Evolutionary conservation across 2,329 filamentous ascomycete genomes (phyloP), one percentile per base, ranked within the genome.

Genomic region (Hypoxylon sp.): DNA sequence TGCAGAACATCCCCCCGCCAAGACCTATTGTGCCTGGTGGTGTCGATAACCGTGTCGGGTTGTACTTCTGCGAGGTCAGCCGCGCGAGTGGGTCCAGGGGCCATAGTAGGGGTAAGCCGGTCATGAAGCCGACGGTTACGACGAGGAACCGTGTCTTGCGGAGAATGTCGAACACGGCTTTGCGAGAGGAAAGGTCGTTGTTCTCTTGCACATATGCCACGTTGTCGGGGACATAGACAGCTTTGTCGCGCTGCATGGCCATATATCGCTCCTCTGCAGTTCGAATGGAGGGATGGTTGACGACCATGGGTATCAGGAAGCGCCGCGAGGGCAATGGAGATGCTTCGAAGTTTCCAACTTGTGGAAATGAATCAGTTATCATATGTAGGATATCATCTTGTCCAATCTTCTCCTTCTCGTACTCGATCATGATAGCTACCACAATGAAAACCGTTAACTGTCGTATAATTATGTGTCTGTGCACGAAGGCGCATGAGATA

Each of bases 221-320:
- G 56, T 89, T 89, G 67, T 86, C 85, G 0, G 88, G 88, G 0
- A 90, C 78, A 70, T 88, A 90, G 0, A 85, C 82, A 0, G 88
- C 88, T 50, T 87, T 82, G 1, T 84, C 81, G 6, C 88, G 81
- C 64, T 88, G 86, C 0, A 86, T 89, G 22, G 84, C 84, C 71
- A 84, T 84, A 73, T 90, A 90, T 3, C 87, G 81, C 47, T 85
- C 77, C 0, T 87, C 81, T 0, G 87, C 87, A 32, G 84, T 81
- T 19, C 80, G 71, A 58, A 74, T 76, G n/a, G 76, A 72, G 15
- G 65, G 68, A 58, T 80, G 78, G 41, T 81, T 71, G 56, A 80
- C 78, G 6, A 76, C 75, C 30, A 81, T 70, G 0, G 79, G 79
- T 2, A 81, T 71, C 11, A 68, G 65, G 3, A 81, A 65, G 0